Percentiles rank a stretch among this genome's conserved stretches.
Conservation (phyloP, 2,329 filamentous ascomycete genomes). For the Beauveria asiatica region DNA sequence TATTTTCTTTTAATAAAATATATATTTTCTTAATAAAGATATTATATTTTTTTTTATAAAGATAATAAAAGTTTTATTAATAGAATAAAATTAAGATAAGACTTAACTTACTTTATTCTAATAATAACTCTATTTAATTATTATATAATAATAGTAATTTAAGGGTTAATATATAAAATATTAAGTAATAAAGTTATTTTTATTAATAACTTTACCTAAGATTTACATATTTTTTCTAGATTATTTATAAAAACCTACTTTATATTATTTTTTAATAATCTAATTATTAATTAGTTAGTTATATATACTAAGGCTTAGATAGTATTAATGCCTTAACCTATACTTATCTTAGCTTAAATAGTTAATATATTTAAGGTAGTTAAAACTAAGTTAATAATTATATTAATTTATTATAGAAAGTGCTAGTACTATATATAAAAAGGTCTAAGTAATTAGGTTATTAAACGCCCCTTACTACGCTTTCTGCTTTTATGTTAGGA, state of each 20-base stretch:
- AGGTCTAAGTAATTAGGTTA: not conserved
- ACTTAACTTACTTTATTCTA: no score
- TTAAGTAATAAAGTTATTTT: no score
- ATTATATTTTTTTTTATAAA: no score
- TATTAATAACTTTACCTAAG: not conserved
- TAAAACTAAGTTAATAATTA: not conserved
- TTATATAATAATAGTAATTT: no score
- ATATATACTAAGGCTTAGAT: not conserved
- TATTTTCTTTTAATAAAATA: no score
- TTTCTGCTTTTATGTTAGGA: not conserved
- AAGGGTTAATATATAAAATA: no score
- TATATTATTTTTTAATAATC: not conserved
- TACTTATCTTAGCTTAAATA: not conserved
- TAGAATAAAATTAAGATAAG: no score
- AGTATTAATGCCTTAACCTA: not conserved
- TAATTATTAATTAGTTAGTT: not conserved
- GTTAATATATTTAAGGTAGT: not conserved
- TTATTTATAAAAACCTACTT: not conserved
- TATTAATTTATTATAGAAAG: not conserved
- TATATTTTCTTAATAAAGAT: no score
- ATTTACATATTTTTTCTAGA: not conserved
- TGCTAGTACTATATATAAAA: not conserved
- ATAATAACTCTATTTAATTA: no score
- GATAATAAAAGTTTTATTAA: no score
- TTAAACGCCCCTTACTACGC: not conserved